phyloP scores from a whole-genome alignment of 2,329 filamentous ascomycete genomes.

The Alternaria gansuensis region DNA sequence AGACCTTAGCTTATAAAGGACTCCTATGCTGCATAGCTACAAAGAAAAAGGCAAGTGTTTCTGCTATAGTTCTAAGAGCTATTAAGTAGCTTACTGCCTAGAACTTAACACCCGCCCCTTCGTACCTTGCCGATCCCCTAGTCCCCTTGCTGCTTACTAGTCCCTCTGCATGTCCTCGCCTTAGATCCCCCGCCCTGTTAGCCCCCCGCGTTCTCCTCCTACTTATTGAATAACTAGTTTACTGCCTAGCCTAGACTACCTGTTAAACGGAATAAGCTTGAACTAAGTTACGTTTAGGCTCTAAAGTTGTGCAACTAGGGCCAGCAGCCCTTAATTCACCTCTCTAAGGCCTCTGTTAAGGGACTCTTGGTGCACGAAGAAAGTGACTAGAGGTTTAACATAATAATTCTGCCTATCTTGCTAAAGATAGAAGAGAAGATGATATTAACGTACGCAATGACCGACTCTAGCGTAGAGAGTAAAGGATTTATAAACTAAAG shows the following conservation, averaged over 20 bases:
- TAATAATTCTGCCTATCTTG: not conserved
- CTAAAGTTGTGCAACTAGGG: not conserved
- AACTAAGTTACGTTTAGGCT: conserved; percentile 8
- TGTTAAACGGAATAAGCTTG: conserved; percentile 4
- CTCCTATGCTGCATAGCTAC: no score
- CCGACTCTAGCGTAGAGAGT: not conserved
- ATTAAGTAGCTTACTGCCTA: not conserved
- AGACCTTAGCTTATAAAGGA: conserved; percentile 1
- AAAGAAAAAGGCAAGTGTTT: not conserved
- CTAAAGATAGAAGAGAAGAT: not conserved
- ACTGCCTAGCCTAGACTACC: no score
- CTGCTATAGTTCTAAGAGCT: not conserved
- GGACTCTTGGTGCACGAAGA: conserved; percentile 1
- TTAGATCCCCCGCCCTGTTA: not conserved
- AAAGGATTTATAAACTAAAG: conserved; percentile 1
- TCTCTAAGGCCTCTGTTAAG: not conserved
- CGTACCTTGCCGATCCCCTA: not conserved
- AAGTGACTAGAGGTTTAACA: not conserved
- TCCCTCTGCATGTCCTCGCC: not conserved
- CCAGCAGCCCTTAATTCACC: not conserved
- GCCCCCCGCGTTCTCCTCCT: not conserved
- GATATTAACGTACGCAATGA: conserved; percentile 1
- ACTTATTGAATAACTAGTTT: no score
- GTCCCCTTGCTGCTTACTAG: not conserved
- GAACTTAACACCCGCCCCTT: not conserved